Conservation (phyloP, 305 asterid genomes). For the Rubia tinctorum region DNA sequence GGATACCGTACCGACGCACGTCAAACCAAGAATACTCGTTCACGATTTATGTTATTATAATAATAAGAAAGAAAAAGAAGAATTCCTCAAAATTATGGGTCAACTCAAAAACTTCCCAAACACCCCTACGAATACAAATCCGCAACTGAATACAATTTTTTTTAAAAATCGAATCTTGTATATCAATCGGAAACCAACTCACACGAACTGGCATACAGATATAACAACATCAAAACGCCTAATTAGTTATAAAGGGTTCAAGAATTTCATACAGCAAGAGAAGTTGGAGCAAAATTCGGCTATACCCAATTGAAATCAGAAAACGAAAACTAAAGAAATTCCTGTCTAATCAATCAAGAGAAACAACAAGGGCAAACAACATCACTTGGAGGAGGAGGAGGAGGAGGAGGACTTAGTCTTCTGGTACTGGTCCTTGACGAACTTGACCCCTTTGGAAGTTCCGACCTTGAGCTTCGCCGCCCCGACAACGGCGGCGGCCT, state of each 20-base stretch:
- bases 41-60: too few species aligned
- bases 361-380: too few species aligned
- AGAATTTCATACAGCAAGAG: background rate
- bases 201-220: background rate
- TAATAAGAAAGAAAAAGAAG: too few species aligned
- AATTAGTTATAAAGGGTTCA: background rate
- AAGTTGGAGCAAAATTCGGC: background rate
- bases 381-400: too few species aligned
- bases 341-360: background rate
- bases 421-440: conserved; percentile 21
- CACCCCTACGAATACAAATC: too few species aligned
- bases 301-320: background rate
- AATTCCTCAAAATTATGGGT: too few species aligned
- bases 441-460: conserved; percentile 20
- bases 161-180: too few species aligned
- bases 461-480: conserved; percentile 23
- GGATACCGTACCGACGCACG: too few species aligned
- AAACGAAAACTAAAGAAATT: background rate
- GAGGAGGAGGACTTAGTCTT: conserved; percentile 13
- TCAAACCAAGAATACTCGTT: too few species aligned
- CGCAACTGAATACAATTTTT: too few species aligned
- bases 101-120: too few species aligned
- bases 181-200: too few species aligned
- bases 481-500: conserved; percentile 25
- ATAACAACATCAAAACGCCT: background rate